phyloP scores from a whole-genome alignment of 2,329 filamentous ascomycete species.

The Dissoconium aciculare region DNA sequence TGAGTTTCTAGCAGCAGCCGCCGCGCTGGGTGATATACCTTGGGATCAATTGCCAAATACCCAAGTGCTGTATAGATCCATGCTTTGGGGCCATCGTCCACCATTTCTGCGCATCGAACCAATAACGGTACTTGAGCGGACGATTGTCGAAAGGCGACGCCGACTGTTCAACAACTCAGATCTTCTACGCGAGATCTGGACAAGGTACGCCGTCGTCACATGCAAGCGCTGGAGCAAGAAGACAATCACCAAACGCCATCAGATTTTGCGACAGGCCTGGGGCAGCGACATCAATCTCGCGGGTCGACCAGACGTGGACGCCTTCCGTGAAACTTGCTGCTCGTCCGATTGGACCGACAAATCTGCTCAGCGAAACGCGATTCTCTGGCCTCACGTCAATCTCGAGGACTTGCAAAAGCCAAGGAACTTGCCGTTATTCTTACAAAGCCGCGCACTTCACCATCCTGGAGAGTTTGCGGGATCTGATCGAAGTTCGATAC shows the following conservation, averaged over 20 bases:
- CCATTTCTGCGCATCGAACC: no score
- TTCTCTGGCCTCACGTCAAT: background rate
- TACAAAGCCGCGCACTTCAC: conserved; percentile 4
- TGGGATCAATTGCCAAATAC: no score
- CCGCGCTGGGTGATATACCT: no score
- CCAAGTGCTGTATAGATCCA: no score
- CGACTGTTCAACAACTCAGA: conserved; percentile 4
- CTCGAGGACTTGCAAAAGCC: background rate
- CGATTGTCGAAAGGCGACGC: no score
- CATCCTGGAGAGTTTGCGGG: conserved; percentile 5
- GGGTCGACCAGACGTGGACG: conserved; percentile 6
- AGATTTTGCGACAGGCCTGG: conserved; percentile 5
- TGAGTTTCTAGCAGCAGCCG: no score
- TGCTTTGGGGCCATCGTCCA: no score
- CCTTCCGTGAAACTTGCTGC: background rate
- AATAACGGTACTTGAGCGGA: no score
- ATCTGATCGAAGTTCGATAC: conserved; percentile 2
- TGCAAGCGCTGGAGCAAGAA: conserved; percentile 9
- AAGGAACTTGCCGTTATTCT: conserved; percentile 4
- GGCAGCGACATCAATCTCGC: background rate
- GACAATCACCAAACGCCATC: conserved; percentile 5
- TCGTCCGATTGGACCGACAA: background rate
- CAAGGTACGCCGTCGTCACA: conserved; percentile 4
- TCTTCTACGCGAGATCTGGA: conserved; percentile 2
- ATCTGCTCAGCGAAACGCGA: background rate